Conservation (phyloP, 1,139 yeast species). For the Saccharomycopsis hybrid region DNA sequence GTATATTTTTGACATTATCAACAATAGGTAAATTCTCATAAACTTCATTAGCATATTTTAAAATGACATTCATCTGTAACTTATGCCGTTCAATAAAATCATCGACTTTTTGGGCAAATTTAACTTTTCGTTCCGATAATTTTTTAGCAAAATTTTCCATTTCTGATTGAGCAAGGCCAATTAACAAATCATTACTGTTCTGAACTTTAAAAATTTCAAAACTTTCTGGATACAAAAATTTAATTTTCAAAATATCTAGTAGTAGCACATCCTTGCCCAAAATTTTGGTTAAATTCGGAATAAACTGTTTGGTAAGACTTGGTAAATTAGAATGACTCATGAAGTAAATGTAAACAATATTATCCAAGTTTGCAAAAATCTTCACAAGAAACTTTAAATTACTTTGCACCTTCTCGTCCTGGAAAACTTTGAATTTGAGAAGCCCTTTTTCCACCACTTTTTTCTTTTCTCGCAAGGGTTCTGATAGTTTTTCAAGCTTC, state of each 20-base stretch:
- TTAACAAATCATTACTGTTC: slow-evolving; percentile 1
- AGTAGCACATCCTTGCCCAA: slow-evolving; percentile 4
- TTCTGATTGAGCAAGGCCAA: slow-evolving; percentile 6
- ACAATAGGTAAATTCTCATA: too few relatives aligned
- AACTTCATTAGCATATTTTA: too few relatives aligned
- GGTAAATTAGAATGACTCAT: slow-evolving; percentile 11
- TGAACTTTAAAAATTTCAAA: not conserved
- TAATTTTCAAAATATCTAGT: slow-evolving; percentile 10
- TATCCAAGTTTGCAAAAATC: slow-evolving; percentile 13
- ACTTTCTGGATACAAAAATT: slow-evolving; percentile 9
- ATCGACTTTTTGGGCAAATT: not conserved
- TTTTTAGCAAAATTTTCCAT: slow-evolving; percentile 5
- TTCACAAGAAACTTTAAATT: not conserved
- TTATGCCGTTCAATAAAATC: not conserved
- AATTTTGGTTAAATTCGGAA: slow-evolving; percentile 6
- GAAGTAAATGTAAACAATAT: slow-evolving; percentile 11
- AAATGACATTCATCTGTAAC: too few relatives aligned
- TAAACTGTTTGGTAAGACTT: slow-evolving; percentile 4
- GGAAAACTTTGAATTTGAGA: not conserved
- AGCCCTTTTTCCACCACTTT: not conserved
- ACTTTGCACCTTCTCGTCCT: not conserved
- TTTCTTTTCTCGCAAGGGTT: not conserved
- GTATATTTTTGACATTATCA: too few relatives aligned
- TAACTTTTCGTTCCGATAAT: not conserved
- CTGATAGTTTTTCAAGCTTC: too few relatives aligned